Evolutionary conservation across 306 rosid genomes (phyloP).

Genomic region (Quercus agrifolia): DNA sequence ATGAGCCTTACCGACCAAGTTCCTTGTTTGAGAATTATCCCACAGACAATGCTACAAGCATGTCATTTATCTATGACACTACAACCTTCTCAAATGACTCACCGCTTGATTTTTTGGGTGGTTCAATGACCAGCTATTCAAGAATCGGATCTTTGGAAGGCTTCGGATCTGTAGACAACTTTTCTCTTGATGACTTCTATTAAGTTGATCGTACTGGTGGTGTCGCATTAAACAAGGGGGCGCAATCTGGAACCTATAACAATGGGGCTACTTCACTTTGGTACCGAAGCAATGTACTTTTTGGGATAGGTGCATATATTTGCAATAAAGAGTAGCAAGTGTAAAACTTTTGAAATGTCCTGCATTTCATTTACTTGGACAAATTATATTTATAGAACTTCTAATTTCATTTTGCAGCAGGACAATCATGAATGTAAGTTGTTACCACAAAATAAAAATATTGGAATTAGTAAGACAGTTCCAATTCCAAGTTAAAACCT

Average conservation of each 20-base stretch:
- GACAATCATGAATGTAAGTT: too few species aligned
- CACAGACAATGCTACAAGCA: conserved; percentile 32
- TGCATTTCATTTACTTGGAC: neutral
- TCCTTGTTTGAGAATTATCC: conserved; percentile 35
- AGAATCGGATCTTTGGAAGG: conserved; percentile 60
- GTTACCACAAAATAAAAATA: too few species aligned
- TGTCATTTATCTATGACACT: conserved; percentile 82
- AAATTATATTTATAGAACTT: too few species aligned
- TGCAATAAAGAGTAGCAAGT: neutral
- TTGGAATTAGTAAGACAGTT: too few species aligned
- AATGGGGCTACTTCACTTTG: neutral
- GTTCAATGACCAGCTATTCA: conserved; percentile 69
- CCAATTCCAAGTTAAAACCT: too few species aligned
- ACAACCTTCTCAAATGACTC: conserved; percentile 63
- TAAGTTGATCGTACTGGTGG: conserved; percentile 13
- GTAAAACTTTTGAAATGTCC: neutral
- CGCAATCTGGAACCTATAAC: neutral
- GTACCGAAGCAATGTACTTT: neutral
- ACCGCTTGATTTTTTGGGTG: conserved; percentile 78
- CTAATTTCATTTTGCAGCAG: too few species aligned
- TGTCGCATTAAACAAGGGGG: neutral
- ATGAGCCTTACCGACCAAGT: conserved; percentile 41
- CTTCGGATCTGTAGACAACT: conserved; percentile 79
- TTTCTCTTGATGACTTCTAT: conserved; percentile 84
- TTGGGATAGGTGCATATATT: neutral